phyloP scores from a whole-genome alignment of 495 filamentous ascomycete genomes.

The Penicillium riverlandense region DNA sequence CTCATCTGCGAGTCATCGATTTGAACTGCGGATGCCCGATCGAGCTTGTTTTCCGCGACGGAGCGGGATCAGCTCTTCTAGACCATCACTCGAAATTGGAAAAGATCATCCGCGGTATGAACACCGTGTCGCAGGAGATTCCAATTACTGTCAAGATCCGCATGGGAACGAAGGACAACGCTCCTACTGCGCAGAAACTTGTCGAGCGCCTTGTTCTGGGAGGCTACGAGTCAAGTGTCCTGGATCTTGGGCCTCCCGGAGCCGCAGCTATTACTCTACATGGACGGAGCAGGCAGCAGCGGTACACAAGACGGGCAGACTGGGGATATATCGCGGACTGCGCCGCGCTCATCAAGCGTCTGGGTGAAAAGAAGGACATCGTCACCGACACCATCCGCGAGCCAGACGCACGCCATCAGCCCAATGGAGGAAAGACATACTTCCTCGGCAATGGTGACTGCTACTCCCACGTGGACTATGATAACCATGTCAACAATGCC shows the following conservation, averaged over 20 bases:
- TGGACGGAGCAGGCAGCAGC: conserved; percentile 85
- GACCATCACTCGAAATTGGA: conserved; percentile 77
- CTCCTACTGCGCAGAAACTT: conserved; percentile 72
- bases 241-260: conserved; percentile 61
- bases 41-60: conserved; percentile 78
- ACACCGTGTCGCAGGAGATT: conserved; percentile 74
- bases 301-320: conserved; percentile 82
- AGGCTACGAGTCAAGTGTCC: conserved; percentile 53
- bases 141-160: conserved; percentile 92
- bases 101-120: conserved; percentile 92
- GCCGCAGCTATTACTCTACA: conserved; percentile 92
- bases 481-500: conserved; percentile 64
- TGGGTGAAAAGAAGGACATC: conserved; percentile 56
- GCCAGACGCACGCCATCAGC: conserved; percentile 58
- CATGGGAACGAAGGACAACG: conserved; percentile 76
- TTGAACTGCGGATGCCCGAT: conserved; percentile 97
- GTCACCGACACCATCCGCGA: conserved; percentile 69
- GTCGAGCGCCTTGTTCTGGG: conserved; percentile 78
- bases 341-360: conserved; percentile 70
- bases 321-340: conserved; percentile 92
- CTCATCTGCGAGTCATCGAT: conserved; percentile 80
- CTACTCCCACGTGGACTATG: conserved; percentile 87
- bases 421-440: conserved; percentile 62
- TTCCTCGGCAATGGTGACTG: conserved; percentile 97
- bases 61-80: conserved; percentile 90